Base-by-base conservation (phyloP, 768 basidiomycete species). In the Dioszegia aurantiaca region DNA sequence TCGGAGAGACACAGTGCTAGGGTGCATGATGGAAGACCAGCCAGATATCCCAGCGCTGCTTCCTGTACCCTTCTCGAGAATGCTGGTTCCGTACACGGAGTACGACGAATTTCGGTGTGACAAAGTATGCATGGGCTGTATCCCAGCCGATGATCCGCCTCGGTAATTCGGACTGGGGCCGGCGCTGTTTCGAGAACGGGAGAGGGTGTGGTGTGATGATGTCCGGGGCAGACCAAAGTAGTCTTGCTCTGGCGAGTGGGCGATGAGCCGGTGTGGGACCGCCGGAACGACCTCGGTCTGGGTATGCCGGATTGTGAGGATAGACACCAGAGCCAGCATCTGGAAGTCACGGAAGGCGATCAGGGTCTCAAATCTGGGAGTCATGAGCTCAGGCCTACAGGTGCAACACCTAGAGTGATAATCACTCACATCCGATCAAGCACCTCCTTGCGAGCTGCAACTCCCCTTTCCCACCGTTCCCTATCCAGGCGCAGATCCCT, bases 1-100 rank as follows among this genome's bases (percentile, higher is more conserved):
- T 26, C 61, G 53, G 5, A 68, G 49, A 8, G 64, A 65, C 1
- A 69, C 59, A 11, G 55, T 59, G 17, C 66, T 67, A 1, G 59
- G 58, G 26, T 65, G 67, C 30, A 69, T 47, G 49, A 72, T 68
- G 56, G 70, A 69, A 24, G 66, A 68, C 63, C 63, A 72, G 19
- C 68, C 68, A 31, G 70, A 72, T 26, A 44, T 11, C 5, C 40
- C 40, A n/a, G 40, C 40, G 47, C 33, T 31, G 28, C 44, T 65
- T 9, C 5, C 36, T 9, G 30, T 8, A 33, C 28, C 30, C 11
- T 28, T 37, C 4, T 27, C 45, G 21, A 42, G n/a, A 2, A n/a
- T 30, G 41, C 44, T 39, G 46, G 42, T 51, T 9, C 48, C 57
- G 24, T 58, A 62, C 8, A 54, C 24, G 11, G 60, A 56, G 42